phyloP scores from a whole-genome alignment of 2,329 filamentous ascomycete genomes.

The Penicillium sp. region DNA sequence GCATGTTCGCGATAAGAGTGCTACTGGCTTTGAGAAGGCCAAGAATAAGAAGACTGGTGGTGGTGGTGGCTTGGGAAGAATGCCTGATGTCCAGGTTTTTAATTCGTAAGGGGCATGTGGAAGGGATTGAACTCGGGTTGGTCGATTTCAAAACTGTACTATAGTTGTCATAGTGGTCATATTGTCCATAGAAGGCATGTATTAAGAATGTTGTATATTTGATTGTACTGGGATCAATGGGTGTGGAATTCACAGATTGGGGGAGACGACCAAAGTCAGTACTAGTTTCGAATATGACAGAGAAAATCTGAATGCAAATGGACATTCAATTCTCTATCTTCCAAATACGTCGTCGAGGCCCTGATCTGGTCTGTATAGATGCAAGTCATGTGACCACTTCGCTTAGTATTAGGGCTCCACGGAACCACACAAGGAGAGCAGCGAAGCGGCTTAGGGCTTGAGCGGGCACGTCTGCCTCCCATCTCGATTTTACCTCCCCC shows the following conservation, averaged over 20 bases:
- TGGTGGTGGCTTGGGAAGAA: slow-evolving; percentile 44
- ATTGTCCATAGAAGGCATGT: not conserved
- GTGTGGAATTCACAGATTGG: not conserved
- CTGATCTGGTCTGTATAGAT: slow-evolving; percentile 1
- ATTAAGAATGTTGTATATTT: slow-evolving; percentile 7
- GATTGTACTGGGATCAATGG: not conserved
- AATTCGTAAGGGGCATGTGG: slow-evolving; percentile 20
- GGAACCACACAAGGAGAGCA: slow-evolving; percentile 27
- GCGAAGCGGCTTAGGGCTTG: slow-evolving; percentile 40
- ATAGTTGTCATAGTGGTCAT: slow-evolving; percentile 5
- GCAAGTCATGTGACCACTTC: slow-evolving; percentile 27
- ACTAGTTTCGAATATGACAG: not conserved
- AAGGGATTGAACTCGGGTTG: not conserved
- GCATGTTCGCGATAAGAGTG: slow-evolving; percentile 73
- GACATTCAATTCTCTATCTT: not conserved
- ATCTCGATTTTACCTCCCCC: slow-evolving; percentile 38
- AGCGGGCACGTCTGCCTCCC: slow-evolving; percentile 34
- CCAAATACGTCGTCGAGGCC: not conserved
- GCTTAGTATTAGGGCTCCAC: slow-evolving; percentile 34
- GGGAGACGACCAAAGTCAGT: not conserved
- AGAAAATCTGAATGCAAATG: not conserved
- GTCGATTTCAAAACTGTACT: slow-evolving; percentile 6
- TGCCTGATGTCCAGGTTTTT: slow-evolving; percentile 47
- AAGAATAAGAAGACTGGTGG: slow-evolving; percentile 37
- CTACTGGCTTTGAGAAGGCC: slow-evolving; percentile 41